These are phyloP conservation scores for Rubia tinctorum DNA, from an alignment of 305 asterid species.

Conservation along the genomic window DNA sequence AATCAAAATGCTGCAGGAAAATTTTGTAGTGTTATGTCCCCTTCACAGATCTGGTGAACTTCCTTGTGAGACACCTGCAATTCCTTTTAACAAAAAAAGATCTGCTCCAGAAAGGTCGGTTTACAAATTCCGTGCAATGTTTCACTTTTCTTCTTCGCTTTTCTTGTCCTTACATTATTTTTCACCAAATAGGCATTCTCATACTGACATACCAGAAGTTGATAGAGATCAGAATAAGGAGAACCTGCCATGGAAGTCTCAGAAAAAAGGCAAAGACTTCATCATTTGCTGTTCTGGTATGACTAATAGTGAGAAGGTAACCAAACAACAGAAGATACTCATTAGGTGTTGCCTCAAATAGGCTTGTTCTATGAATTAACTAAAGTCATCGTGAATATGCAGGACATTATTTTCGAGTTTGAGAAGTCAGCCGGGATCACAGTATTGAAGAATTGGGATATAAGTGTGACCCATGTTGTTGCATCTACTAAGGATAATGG, in stretches of 20 bases:
- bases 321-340: slow-evolving; percentile 6
- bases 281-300: slow-evolving; percentile 84
- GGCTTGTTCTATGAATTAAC: slow-evolving; percentile 2
- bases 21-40: slow-evolving; percentile 91
- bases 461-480: slow-evolving; percentile 77
- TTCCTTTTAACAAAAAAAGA: slow-evolving; percentile 43
- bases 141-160: not conserved
- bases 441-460: slow-evolving; percentile 71
- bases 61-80: slow-evolving; percentile 50
- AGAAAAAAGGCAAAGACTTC: slow-evolving; percentile 44
- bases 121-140: not conserved
- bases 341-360: slow-evolving; percentile 11
- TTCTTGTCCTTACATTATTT: not conserved
- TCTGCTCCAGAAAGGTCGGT: slow-evolving; percentile 42
- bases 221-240: slow-evolving; percentile 30
- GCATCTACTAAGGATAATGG: slow-evolving; percentile 82
- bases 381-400: slow-evolving; percentile 24
- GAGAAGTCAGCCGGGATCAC: slow-evolving; percentile 47
- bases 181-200: slow-evolving; percentile 36
- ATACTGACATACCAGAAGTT: slow-evolving; percentile 24
- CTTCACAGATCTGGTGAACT: slow-evolving; percentile 58
- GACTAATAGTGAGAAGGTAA: slow-evolving; percentile 60
- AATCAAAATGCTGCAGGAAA: slow-evolving; percentile 46
- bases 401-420: slow-evolving; percentile 54
- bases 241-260: slow-evolving; percentile 44